A percentile compares a stretch with the other conserved stretches of the same genome.
These are phyloP conservation scores for Porcisia deanei DNA, from an alignment of 208 protist genomes.

Conservation along the genomic window DNA sequence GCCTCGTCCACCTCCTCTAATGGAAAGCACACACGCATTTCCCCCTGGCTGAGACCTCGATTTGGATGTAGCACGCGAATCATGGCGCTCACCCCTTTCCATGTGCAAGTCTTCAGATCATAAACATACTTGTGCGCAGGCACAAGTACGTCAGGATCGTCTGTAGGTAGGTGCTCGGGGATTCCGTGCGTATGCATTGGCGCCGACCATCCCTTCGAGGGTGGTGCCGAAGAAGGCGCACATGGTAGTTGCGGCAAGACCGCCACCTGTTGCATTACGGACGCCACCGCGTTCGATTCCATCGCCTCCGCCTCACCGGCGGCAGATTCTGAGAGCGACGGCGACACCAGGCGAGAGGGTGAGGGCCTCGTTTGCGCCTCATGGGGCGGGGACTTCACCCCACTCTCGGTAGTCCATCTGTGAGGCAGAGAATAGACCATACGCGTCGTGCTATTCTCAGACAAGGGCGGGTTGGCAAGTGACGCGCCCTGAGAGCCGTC, in stretches of 20 bases:
- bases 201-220: neutral
- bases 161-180: slow-evolving; percentile 24
- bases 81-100: slow-evolving; percentile 60
- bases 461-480: too few species aligned
- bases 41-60: slow-evolving; percentile 55
- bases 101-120: slow-evolving; percentile 53
- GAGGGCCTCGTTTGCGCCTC: neutral
- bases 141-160: slow-evolving; percentile 42
- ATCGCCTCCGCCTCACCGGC: neutral
- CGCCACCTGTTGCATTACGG: neutral
- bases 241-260: neutral
- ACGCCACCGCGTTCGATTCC: neutral
- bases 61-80: slow-evolving; percentile 60
- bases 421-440: neutral
- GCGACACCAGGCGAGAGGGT: neutral
- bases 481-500: neutral
- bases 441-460: neutral
- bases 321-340: neutral
- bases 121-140: slow-evolving; percentile 67
- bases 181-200: slow-evolving; percentile 23
- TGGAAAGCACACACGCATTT: slow-evolving; percentile 84
- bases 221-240: neutral
- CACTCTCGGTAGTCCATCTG: neutral
- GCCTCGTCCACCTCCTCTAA: slow-evolving; percentile 82
- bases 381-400: neutral